These are phyloP conservation scores for Grosmannia clavigera DNA, from an alignment of 2,329 filamentous ascomycete species.

Conservation along the genomic window DNA sequence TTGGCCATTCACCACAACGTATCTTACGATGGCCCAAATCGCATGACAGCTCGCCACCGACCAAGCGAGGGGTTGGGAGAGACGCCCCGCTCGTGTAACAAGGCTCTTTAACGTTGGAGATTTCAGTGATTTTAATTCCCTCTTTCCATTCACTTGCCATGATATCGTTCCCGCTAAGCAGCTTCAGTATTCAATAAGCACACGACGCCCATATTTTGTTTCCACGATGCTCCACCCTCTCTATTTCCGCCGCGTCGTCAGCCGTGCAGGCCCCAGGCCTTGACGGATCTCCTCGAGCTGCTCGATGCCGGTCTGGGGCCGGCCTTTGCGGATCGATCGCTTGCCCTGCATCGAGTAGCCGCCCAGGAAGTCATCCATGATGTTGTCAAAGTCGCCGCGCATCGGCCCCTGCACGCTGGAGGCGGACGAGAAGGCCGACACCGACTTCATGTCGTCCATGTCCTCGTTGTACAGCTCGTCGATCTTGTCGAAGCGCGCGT, in stretches of 20 bases:
- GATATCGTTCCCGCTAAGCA: neutral
- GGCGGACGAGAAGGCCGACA: constrained; percentile 48
- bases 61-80: too few relatives aligned
- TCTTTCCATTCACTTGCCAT: neutral
- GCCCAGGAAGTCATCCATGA: constrained; percentile 87
- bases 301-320: constrained; percentile 67
- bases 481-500: constrained; percentile 83
- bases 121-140: neutral
- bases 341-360: constrained; percentile 60
- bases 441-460: constrained; percentile 37
- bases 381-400: constrained; percentile 69
- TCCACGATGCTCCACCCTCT: neutral
- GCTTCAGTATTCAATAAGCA: neutral
- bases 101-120: neutral
- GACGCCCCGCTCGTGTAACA: too few relatives aligned
- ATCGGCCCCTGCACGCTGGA: constrained; percentile 58
- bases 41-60: too few relatives aligned
- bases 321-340: constrained; percentile 66
- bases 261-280: constrained; percentile 63
- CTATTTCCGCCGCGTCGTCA: constrained; percentile 21
- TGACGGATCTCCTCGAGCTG: constrained; percentile 83
- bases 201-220: neutral
- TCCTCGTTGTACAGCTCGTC: constrained; percentile 60
- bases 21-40: too few relatives aligned
- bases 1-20: too few relatives aligned